Conservation (phyloP, 208 protist genomes). For the Phytomonas sp. region DNA sequence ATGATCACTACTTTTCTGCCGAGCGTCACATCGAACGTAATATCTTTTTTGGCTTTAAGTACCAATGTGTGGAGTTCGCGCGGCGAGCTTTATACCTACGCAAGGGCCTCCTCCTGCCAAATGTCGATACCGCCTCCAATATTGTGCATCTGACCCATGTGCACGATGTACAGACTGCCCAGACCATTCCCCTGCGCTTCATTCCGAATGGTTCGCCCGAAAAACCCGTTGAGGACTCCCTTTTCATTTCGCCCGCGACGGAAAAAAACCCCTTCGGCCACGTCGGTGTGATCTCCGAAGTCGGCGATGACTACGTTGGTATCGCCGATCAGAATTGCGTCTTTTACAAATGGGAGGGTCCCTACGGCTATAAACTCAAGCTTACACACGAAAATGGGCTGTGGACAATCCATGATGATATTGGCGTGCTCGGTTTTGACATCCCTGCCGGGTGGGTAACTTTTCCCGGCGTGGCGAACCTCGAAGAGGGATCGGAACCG, state of each 20-base stretch:
- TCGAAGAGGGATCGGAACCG: constrained; percentile 7
- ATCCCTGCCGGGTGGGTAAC: constrained; percentile 77
- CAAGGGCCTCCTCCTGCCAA: constrained; percentile 70
- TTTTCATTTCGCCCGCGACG: constrained; percentile 68
- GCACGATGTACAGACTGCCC: constrained; percentile 47
- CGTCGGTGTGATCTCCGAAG: constrained; percentile 77
- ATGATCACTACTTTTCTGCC: constrained; percentile 81
- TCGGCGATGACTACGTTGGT: constrained; percentile 75
- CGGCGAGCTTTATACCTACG: constrained; percentile 76
- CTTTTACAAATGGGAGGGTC: constrained; percentile 71
- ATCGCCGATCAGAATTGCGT: constrained; percentile 83
- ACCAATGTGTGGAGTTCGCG: constrained; percentile 86
- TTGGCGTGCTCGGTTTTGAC: constrained; percentile 34
- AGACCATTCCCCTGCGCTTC: constrained; percentile 28
- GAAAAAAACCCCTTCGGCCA: constrained; percentile 49
- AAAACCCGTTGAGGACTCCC: constrained; percentile 63
- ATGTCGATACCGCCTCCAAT: constrained; percentile 77
- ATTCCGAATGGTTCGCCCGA: constrained; percentile 49
- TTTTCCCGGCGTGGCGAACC: constrained; percentile 62
- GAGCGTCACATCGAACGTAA: constrained; percentile 70
- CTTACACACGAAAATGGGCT: constrained; percentile 42
- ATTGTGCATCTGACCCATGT: constrained; percentile 66
- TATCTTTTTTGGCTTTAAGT: constrained; percentile 84
- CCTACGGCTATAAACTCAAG: constrained; percentile 47
- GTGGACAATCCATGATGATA: constrained; percentile 65